phyloP scores from a whole-genome alignment of 1,284 basidiomycete species.

The Phellopilus nigrolimitatus region DNA sequence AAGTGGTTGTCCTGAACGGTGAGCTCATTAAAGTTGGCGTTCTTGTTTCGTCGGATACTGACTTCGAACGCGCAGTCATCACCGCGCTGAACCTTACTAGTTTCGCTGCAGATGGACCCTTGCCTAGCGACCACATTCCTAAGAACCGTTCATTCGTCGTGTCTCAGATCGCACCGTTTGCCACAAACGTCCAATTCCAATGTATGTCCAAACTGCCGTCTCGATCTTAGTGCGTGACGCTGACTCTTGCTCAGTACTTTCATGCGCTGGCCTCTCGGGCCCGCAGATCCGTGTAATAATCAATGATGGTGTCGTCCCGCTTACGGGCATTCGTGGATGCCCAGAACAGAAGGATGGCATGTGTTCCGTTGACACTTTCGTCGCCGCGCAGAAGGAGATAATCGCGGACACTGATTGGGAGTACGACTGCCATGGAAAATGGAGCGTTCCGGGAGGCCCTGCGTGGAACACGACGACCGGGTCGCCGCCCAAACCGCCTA shows the following conservation, averaged over 20 bases:
- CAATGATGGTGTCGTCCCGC: slow-evolving; percentile 85
- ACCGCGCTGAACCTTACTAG: slow-evolving; percentile 63
- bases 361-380: slow-evolving; percentile 74
- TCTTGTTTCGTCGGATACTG: not conserved
- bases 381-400: slow-evolving; percentile 63
- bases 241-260: slow-evolving; percentile 40
- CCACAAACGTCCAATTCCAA: slow-evolving; percentile 74
- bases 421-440: slow-evolving; percentile 73
- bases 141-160: slow-evolving; percentile 54
- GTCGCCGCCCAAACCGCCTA: slow-evolving; percentile 38
- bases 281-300: slow-evolving; percentile 73
- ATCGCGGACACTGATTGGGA: slow-evolving; percentile 69
- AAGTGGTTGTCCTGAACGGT: slow-evolving; percentile 80
- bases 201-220: slow-evolving; percentile 38
- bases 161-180: slow-evolving; percentile 70
- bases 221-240: not conserved
- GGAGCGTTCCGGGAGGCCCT: slow-evolving; percentile 47
- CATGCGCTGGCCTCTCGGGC: slow-evolving; percentile 47
- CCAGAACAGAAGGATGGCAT: slow-evolving; percentile 71
- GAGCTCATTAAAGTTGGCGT: slow-evolving; percentile 22
- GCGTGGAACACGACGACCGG: slow-evolving; percentile 59
- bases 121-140: slow-evolving; percentile 71
- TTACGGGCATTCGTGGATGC: slow-evolving; percentile 73
- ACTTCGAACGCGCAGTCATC: slow-evolving; percentile 24
- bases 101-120: slow-evolving; percentile 62